These are phyloP conservation scores for Fusarium mundagurra DNA, from an alignment of 2,329 filamentous ascomycete species.

Conservation along the genomic window DNA sequence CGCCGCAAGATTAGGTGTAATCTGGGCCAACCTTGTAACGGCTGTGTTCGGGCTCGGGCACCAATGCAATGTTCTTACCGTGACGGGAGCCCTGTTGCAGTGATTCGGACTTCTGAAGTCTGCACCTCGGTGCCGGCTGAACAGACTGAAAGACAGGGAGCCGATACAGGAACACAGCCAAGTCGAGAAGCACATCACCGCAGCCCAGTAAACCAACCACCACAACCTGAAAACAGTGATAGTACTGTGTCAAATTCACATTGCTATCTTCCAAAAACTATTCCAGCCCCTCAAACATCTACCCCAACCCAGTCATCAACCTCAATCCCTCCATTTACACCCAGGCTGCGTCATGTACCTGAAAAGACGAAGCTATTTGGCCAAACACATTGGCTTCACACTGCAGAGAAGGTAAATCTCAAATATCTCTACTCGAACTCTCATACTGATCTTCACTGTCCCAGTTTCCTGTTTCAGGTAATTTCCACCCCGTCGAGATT, in stretches of 20 bases:
- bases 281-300: background rate
- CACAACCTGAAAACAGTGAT: background rate
- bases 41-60: conserved; percentile 37
- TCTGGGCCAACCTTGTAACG: conserved; percentile 36
- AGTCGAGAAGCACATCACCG: conserved; percentile 15
- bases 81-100: conserved; percentile 19
- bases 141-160: background rate
- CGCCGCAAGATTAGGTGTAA: conserved; percentile 41
- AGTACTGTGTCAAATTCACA: background rate
- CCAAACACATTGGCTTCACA: conserved; percentile 43
- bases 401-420: conserved; percentile 35
- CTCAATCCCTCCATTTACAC: conserved; percentile 35
- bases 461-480: conserved; percentile 40
- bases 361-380: conserved; percentile 44
- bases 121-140: background rate
- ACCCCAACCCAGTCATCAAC: background rate
- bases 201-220: conserved; percentile 4
- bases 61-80: conserved; percentile 41
- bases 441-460: background rate
- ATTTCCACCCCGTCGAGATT: conserved; percentile 39
- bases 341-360: conserved; percentile 40
- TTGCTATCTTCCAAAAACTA: background rate
- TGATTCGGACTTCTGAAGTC: background rate
- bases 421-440: background rate
- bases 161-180: background rate